Percentiles rank a stretch among this genome's conserved stretches.
phyloP scores from a whole-genome alignment of 2,329 filamentous ascomycete species.

The Cryphonectria nitschkei region DNA sequence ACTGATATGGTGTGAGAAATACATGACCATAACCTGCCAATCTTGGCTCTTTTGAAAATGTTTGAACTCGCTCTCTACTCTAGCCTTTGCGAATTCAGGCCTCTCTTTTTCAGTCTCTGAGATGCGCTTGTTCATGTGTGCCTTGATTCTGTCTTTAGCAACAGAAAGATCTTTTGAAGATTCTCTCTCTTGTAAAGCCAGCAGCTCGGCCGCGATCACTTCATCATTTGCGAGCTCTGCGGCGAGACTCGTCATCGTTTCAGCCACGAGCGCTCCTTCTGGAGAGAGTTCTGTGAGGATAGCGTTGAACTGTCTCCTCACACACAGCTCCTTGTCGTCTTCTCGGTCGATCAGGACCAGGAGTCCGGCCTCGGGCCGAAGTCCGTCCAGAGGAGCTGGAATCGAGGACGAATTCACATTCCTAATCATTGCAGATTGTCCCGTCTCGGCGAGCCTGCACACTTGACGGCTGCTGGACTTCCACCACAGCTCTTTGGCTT shows the following conservation, averaged over 20 bases:
- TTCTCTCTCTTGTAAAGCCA: background rate
- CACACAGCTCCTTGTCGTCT: constrained; percentile 5
- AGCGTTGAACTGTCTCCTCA: background rate
- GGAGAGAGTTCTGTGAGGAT: background rate
- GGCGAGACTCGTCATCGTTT: constrained; percentile 8
- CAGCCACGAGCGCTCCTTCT: background rate
- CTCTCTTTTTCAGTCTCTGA: background rate
- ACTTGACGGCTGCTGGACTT: background rate
- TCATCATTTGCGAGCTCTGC: background rate
- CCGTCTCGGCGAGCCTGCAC: background rate
- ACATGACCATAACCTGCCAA: background rate
- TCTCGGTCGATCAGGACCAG: constrained; percentile 2
- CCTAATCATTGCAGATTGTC: constrained; percentile 8
- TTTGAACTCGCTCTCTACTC: background rate
- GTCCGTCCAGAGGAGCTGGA: background rate
- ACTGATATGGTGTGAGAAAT: background rate
- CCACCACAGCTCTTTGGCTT: background rate
- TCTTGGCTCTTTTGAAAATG: background rate
- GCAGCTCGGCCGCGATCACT: background rate
- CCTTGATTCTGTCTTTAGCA: background rate
- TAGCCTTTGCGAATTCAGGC: background rate
- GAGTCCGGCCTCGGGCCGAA: background rate
- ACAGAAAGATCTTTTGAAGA: background rate
- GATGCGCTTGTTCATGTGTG: background rate
- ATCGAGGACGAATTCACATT: background rate